Base-by-base conservation (phyloP, 2,329 filamentous ascomycete genomes). In the Colletotrichum sidae region DNA sequence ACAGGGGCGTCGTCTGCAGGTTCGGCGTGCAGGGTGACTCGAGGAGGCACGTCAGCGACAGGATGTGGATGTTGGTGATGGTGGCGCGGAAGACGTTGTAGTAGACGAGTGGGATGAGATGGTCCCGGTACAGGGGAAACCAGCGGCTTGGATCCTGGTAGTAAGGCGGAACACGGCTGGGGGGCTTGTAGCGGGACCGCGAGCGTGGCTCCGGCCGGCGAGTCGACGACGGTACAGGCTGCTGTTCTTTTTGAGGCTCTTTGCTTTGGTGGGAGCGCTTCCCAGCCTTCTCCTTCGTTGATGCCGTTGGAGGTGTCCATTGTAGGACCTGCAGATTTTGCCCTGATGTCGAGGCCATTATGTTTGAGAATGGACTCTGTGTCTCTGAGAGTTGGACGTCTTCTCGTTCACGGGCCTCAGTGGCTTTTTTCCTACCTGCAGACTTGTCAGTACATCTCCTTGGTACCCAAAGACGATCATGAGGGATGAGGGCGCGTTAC, bases 1-100 rank as follows among this genome's bases (percentile, higher is more conserved):
- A 73, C 1, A 74, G 68, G 1, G 70, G 68, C 47, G 69, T 69
- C n/a, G 56, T 62, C 34, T 63, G 47, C 2, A 64, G 59, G 11
- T 65, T 53, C 17, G 67, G 57, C 33, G 67, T 67, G 6, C 55
- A 67, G 25, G 59, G 56, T 37, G 68, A 62, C n/a, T 59, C 60
- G 3, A 71, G 56, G 45, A 73, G 62, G 4, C 35, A 61, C 6
- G 64, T 67, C 2, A 78, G 68, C 8, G 71, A 69, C 4, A 79
- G 69, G 11, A 75, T 72, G 47, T 66, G 55, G 33, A 75, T 72
- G 58, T 79, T 79, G n/a, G 71, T 70, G 6, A 73, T 60, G 8
- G 76, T 70, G 3, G 75, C 77, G 41, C 77, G 74, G 35, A 78
- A 70, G 25, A 79, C 73, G 50, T 80, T 79, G 69, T 77, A 78